Base-by-base conservation (phyloP, 306 rosid species). In the Dalbergia oliveri region DNA sequence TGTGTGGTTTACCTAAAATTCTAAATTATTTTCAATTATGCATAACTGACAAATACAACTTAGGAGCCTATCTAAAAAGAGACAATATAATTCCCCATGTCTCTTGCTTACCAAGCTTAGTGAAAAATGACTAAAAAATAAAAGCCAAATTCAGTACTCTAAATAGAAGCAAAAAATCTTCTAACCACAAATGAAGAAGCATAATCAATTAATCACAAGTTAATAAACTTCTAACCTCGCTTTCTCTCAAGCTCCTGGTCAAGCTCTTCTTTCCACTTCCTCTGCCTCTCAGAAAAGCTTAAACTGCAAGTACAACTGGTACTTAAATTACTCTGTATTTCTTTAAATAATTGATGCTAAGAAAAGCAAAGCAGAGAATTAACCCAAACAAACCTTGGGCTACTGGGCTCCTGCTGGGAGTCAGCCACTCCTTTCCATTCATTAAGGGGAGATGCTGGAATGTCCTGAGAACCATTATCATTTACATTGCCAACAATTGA, bases 191-290 rank as follows among this genome's bases (percentile, higher is more conserved):
- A 43, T 26, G 31, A 11, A 47, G 15, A 11, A 47, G 53, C 53
- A 47, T 47, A 68, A 51, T 37, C 41, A 37, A 37, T 5, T 6
- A 37, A 37, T 11, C 41, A 61, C 43, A 39, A 6, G 77, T 33
- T 50, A 14, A 34, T 23, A 86, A 75, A 47, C 13, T 71, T 74
- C 79, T 68, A 73, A 96, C 99, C 99, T 94, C 99, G 92, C 82
- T 90, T 90, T 84, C 97, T 89, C 85, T 90, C 97, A 21, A 96
- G 99, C 89, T 96, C 99, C 76, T 91, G 98, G 75, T 91, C 94
- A 21, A 96, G 99, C 87, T 96, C 99, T 87, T 93, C 99, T 82
- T 96, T 93, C 99, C 99, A 96, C 88, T 92, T 93, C 81, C 92
- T 93, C 85, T 93, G 92, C 81, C 89, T 93, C 83, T 96, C 98